These are phyloP conservation scores for Juncus inflexus DNA, from an alignment of 176 grass and related monocot genomes.

Conservation along the genomic window DNA sequence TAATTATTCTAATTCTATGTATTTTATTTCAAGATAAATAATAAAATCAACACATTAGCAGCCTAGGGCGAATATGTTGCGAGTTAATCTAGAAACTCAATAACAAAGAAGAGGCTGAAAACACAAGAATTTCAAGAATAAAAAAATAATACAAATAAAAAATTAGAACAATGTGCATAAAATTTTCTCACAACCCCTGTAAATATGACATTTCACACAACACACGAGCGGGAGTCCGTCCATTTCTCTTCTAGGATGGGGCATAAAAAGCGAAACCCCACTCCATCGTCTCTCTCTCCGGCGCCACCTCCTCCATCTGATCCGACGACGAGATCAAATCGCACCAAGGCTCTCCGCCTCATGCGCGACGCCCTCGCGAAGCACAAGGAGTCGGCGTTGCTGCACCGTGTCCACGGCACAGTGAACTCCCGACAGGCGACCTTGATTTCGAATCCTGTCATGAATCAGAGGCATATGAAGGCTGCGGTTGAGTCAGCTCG, in stretches of 20 bases:
- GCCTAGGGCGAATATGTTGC: too few relatives aligned
- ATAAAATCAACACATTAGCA: too few relatives aligned
- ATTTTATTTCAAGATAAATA: too few relatives aligned
- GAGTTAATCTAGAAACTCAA: too few relatives aligned
- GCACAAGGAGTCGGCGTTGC: constrained; percentile 44
- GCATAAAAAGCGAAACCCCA: constrained; percentile 69
- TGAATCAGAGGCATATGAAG: constrained; percentile 49
- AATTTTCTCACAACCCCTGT: too few relatives aligned
- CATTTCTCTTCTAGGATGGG: constrained; percentile 16
- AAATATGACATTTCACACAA: too few relatives aligned
- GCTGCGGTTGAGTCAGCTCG: constrained; percentile 41
- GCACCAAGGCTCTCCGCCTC: constrained; percentile 48
- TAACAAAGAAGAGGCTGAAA: too few relatives aligned
- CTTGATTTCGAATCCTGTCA: constrained; percentile 42
- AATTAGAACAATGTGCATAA: too few relatives aligned
- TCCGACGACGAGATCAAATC: constrained; percentile 1
- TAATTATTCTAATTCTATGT: too few relatives aligned
- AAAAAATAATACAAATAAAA: too few relatives aligned
- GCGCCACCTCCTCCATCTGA: background rate
- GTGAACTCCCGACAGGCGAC: constrained; percentile 41
- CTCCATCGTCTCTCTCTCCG: constrained; percentile 3
- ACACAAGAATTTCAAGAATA: too few relatives aligned
- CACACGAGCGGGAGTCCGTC: too few relatives aligned
- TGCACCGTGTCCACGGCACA: constrained; percentile 62
- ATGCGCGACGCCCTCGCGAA: constrained; percentile 49